phyloP scores from a whole-genome alignment of 768 basidiomycete species.

The Mycena amicta region DNA sequence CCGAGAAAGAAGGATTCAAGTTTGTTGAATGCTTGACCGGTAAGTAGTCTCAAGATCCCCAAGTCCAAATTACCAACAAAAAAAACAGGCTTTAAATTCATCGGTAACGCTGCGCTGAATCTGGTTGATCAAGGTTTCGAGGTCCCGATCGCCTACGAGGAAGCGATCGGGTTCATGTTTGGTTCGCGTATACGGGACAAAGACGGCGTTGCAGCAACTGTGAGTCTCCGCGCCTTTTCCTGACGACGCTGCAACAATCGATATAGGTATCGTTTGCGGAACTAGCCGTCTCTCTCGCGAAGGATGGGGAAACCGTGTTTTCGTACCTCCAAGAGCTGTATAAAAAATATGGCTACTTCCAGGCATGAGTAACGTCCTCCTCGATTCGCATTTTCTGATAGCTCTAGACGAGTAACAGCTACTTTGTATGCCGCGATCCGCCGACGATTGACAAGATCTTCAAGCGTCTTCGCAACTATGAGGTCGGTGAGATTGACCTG shows the following conservation, averaged over 20 bases:
- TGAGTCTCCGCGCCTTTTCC: slow-evolving; percentile 30
- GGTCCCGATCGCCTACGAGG: slow-evolving; percentile 85
- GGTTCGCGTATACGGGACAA: slow-evolving; percentile 81
- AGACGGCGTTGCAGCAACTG: slow-evolving; percentile 84
- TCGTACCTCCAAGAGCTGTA: slow-evolving; percentile 67
- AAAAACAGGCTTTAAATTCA: slow-evolving; percentile 86
- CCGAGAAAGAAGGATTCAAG: slow-evolving; percentile 73
- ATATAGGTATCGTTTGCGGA: slow-evolving; percentile 70
- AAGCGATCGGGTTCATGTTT: slow-evolving; percentile 92
- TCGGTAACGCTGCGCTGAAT: slow-evolving; percentile 78
- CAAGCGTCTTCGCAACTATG: slow-evolving; percentile 59
- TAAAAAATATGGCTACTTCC: slow-evolving; percentile 76
- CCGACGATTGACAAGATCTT: slow-evolving; percentile 72
- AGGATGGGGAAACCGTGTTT: slow-evolving; percentile 54
- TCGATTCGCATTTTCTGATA: neutral
- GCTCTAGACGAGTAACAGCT: slow-evolving; percentile 75
- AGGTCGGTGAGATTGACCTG: slow-evolving; percentile 31
- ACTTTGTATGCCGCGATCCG: slow-evolving; percentile 75
- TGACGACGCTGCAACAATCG: neutral
- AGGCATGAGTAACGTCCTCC: slow-evolving; percentile 44
- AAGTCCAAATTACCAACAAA: too few species aligned
- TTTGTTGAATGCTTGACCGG: slow-evolving; percentile 88
- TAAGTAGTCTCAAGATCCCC: too few species aligned
- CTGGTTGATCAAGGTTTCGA: slow-evolving; percentile 68
- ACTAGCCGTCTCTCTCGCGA: slow-evolving; percentile 54